Conservation (phyloP, 208 protist genomes). For the Leishmania major region DNA sequence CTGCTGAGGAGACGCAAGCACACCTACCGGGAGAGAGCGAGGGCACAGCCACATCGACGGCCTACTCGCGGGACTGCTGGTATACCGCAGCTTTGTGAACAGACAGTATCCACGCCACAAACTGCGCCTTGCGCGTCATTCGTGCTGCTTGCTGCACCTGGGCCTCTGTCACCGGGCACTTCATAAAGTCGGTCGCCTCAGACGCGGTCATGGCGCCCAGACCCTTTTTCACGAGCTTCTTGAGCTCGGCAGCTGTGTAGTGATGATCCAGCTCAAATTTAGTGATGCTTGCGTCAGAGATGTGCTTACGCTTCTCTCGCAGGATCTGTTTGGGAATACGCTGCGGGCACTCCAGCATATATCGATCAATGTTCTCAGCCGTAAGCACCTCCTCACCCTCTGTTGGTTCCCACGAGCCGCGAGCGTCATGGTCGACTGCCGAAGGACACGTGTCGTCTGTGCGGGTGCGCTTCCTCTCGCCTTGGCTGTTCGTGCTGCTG, state of each 20-base stretch:
- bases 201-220: slow-evolving; percentile 13
- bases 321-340: slow-evolving; percentile 65
- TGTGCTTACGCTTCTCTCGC: slow-evolving; percentile 45
- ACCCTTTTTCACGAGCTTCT: slow-evolving; percentile 41
- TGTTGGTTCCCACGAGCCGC: slow-evolving; percentile 36
- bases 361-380: slow-evolving; percentile 72
- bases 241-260: slow-evolving; percentile 73
- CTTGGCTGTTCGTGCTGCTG: background rate
- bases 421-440: slow-evolving; percentile 11
- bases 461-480: slow-evolving; percentile 1
- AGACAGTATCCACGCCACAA: slow-evolving; percentile 27
- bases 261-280: slow-evolving; percentile 81
- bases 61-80: background rate
- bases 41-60: background rate
- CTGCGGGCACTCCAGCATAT: slow-evolving; percentile 64
- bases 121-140: slow-evolving; percentile 29
- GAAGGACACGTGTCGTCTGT: background rate
- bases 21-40: background rate
- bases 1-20: background rate
- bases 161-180: slow-evolving; percentile 1
- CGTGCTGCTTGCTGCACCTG: slow-evolving; percentile 22
- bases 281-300: slow-evolving; percentile 60
- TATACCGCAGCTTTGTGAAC: background rate
- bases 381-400: slow-evolving; percentile 70
- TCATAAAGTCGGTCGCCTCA: slow-evolving; percentile 15